These are phyloP conservation scores for Geranomyces variabilis DNA, from an alignment of 192 early-diverging fungal genomes.

Conservation along the genomic window DNA sequence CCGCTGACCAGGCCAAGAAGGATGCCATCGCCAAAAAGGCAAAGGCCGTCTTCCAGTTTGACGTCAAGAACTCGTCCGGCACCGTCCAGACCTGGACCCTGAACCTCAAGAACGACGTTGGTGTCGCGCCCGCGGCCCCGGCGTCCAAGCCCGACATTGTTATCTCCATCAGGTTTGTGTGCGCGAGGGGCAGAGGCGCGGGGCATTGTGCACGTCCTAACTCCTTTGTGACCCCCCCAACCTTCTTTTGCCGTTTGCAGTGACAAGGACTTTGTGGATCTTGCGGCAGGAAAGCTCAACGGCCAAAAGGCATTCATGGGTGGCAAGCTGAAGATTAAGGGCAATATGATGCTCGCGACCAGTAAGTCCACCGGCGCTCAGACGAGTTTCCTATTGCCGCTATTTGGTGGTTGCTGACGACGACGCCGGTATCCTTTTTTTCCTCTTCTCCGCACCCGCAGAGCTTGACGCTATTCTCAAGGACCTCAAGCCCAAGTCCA, in stretches of 20 bases:
- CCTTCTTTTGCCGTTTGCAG: too few relatives aligned
- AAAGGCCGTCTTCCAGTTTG: constrained; percentile 62
- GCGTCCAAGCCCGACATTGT: constrained; percentile 46
- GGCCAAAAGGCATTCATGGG: constrained; percentile 52
- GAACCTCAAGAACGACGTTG: constrained; percentile 47
- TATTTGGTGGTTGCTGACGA: too few relatives aligned
- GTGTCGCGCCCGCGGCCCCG: constrained; percentile 32
- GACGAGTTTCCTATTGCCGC: not conserved
- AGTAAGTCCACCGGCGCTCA: too few relatives aligned
- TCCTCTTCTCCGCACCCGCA: not conserved
- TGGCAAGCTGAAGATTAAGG: constrained; percentile 57
- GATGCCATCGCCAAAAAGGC: constrained; percentile 66
- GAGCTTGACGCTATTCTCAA: constrained; percentile 54
- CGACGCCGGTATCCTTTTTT: not conserved
- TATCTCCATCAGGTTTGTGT: constrained; percentile 40
- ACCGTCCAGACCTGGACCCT: constrained; percentile 48
- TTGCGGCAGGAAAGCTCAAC: constrained; percentile 51
- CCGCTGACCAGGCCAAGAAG: constrained; percentile 56
- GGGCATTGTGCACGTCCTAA: too few relatives aligned
- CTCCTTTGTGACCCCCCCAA: too few relatives aligned
- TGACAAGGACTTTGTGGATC: constrained; percentile 47
- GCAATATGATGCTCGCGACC: constrained; percentile 57
- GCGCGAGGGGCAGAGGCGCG: too few relatives aligned
- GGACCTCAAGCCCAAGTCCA: constrained; percentile 45
- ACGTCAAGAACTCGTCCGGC: constrained; percentile 42